Evolutionary conservation across 306 rosid genomes (phyloP), one percentile per base, ranked within the genome.

Genomic region (Acacia confusa): DNA sequence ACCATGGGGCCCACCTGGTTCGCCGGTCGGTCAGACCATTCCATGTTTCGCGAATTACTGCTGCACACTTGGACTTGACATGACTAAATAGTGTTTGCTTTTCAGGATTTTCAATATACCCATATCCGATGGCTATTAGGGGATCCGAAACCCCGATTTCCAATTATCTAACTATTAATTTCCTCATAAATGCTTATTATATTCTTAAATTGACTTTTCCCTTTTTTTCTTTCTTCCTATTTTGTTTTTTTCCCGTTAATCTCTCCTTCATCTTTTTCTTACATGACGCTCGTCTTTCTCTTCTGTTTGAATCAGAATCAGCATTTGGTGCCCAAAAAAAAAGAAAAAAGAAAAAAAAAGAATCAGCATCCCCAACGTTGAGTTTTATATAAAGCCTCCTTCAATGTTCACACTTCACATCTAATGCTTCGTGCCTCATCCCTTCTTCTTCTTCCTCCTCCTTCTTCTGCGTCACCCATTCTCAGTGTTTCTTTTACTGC

Each of bases 381-480:
- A 27, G 45, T 81, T 19, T 20, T 55, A 66, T 85, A 81, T 84
- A 85, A 85, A 78, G 70, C 78, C 78, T 28, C 74, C 78, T n/a
- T 55, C 70, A 66, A 55, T 65, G 15, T 30, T 76, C n/a, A 66
- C 34, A 41, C n/a, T 40, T 75, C 45, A n/a, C 69, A 55, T 43
- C 47, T 43, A 16, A 6, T 53, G 27, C 72, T 11, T 79, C n/a
- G 32, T 27, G 17, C 44, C 13, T 38, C 68, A 1, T 30, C 69
- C 52, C 27, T 41, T 20, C 36, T 53, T 60, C 34, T 24, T n/a
- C 58, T 17, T 34, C 25, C 20, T 20, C 25, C n/a, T 58, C 66
- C 24, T 9, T 30, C 36, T 19, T 17, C 68, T 64, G 20, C 11
- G 24, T 79, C 78, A 68, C 28, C 50, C 47, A 79, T 41, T 28